Evolutionary conservation across 441 rosid genomes (phyloP).

Genomic region (Populus hybrid): DNA sequence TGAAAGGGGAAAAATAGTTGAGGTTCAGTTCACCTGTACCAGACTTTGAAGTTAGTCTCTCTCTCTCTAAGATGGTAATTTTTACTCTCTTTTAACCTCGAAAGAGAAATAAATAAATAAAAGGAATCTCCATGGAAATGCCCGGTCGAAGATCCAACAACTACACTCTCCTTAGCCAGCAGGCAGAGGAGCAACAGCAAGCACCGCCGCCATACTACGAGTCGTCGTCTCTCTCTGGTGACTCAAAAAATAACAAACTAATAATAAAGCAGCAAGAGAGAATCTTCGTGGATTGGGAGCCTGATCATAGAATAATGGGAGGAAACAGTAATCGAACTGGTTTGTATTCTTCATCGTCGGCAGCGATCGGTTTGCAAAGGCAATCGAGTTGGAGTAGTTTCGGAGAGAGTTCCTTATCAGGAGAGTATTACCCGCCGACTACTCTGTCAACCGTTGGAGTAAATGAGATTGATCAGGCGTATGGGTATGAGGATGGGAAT

Average conservation of each 20-base stretch:
- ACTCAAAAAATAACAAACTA: no score
- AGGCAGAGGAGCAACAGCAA: slow-evolving; percentile 57
- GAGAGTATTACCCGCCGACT: slow-evolving; percentile 69
- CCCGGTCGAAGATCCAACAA: slow-evolving; percentile 71
- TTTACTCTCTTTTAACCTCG: slow-evolving; percentile 35
- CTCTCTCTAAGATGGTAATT: slow-evolving; percentile 42
- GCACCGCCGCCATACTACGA: slow-evolving; percentile 51
- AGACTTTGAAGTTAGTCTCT: not conserved
- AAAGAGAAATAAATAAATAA: not conserved
- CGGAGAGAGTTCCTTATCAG: no score
- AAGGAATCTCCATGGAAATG: slow-evolving; percentile 66
- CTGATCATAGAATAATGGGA: no score
- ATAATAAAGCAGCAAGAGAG: no score
- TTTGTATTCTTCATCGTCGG: no score
- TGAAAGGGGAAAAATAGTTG: slow-evolving; percentile 18
- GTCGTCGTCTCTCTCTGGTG: slow-evolving; percentile 52
- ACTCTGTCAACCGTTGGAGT: slow-evolving; percentile 54
- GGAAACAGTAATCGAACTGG: no score
- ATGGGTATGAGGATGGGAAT: slow-evolving; percentile 59
- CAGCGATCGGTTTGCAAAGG: no score
- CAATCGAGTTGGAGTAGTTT: no score
- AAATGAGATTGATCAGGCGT: slow-evolving; percentile 54
- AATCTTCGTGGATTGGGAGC: no score
- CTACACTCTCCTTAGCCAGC: slow-evolving; percentile 76
- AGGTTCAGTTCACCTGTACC: slow-evolving; percentile 28